Evolutionary conservation across 148 eudicot species (phyloP), one percentile per base, ranked within the genome.

Genomic region (Bassia scoparia): DNA sequence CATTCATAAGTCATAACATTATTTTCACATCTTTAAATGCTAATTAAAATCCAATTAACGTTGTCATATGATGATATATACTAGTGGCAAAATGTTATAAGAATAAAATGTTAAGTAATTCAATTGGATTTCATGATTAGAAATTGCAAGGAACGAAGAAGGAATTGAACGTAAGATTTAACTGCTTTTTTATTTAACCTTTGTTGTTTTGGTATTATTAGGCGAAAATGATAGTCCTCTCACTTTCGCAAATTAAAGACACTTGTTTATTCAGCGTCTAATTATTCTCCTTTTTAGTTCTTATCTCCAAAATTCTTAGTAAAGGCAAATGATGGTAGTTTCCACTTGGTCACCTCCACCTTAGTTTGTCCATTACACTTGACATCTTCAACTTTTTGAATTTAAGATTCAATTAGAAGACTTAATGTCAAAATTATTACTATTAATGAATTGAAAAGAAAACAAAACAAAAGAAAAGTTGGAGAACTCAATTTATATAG

Each of bases 171-270:
- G n/a, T n/a, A 76, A 69, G 20, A 34, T 55, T 55, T 21, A 1
- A 35, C 4, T 17, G 30, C 21, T n/a, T 72, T 48, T 12, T 16
- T n/a, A 14, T 73, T 16, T 63, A 21, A 44, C 48, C 18, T 12
- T 34, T 34, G 15, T 29, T 33, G 6, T 23, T 75, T 80, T 75
- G 82, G 76, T 46, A 37, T 65, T 70, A 80, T 70, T 66, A 80
- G 82, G 82, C 76, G 79, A 80, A 65, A 80, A 75, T 29, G 82
- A 80, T 52, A 13, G 82, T 41, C 37, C 79, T 80, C 49, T 80
- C 82, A 31, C 75, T 80, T 8, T 75, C 76, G 44, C 26, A 41
- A n/a, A n/a, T n/a, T n/a, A n/a, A 59, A n/a, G 78, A 78, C 82
- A 79, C 82, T 70, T 70, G 75, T 61, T 73, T 7, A 34, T 76